Evolutionary conservation across 2,329 filamentous ascomycete genomes (phyloP), one percentile per base, ranked within the genome.

Genomic region (Exophiala mesophila): DNA sequence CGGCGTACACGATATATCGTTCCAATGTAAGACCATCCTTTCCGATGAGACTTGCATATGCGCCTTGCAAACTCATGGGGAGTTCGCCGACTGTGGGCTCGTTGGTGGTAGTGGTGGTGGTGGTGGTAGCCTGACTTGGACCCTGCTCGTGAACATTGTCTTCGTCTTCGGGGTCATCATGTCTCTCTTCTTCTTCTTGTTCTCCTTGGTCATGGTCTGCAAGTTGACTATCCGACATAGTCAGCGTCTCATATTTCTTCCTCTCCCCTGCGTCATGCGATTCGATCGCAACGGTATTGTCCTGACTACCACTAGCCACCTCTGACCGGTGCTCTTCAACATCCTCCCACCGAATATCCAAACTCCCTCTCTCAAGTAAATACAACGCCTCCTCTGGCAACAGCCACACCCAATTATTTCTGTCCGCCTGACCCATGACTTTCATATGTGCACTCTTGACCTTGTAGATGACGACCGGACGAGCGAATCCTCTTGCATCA

Each of bases 361-460:
- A 58, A 34, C 78, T 88, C 0, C 90, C 92, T 56, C 92, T 73
- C 68, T 98, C 92, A 6, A 97, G 72, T 50, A 96, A 64, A 58
- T 88, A 96, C 39, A 98, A 71, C 4, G 88, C 86, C 64, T 98
- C 92, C 60, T 98, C 92, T 0, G 90, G 90, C 28, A 95, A 63
- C 37, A 98, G 61, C 89, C 89, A 96, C 29, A 89, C 68, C 49
- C 76, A 79, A 20, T 81, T 76, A 47, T 73, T 73, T 3, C 74
- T 76, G 44, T 80, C 77, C 1, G 78, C 77, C 41, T 80, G 78
- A 0, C 92, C 92, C 61, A 90, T 82, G n/a, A 79, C 83, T 57
- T 80, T 78, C 61, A 84, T 83, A 60, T 81, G 74, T n/a, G 76
- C 74, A 1, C 87, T 85, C 48, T 76, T 82, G n/a, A 80, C 75